phyloP scores from a whole-genome alignment of 371 early-diverging fungal genomes.

The Syncephalastrum racemosum region DNA sequence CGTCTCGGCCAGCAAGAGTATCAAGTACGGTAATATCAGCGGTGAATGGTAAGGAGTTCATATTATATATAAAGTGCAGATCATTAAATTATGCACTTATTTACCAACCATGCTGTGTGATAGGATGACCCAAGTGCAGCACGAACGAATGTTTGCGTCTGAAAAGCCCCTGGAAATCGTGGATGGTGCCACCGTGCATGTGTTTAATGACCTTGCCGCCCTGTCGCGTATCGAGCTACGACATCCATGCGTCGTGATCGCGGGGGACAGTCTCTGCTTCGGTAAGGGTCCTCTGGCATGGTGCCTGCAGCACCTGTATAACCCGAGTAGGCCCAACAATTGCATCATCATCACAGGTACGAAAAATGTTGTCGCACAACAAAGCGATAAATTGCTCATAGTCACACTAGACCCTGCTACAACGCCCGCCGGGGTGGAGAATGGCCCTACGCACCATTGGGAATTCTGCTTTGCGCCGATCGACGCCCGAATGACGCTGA shows the following conservation, averaged over 20 bases:
- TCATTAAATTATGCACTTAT: slow-evolving; percentile 37
- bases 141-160: slow-evolving; percentile 57
- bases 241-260: slow-evolving; percentile 69
- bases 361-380: not conserved
- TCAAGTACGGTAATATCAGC: slow-evolving; percentile 82
- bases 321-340: slow-evolving; percentile 16
- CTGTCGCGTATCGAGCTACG: slow-evolving; percentile 22
- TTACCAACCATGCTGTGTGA: slow-evolving; percentile 13
- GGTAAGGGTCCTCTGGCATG: slow-evolving; percentile 29
- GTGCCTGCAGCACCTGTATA: slow-evolving; percentile 35
- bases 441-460: too few species aligned
- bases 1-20: slow-evolving; percentile 73
- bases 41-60: slow-evolving; percentile 73
- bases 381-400: too few species aligned
- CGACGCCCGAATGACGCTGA: too few species aligned
- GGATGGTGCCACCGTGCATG: slow-evolving; percentile 39
- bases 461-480: too few species aligned
- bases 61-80: slow-evolving; percentile 3
- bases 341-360: slow-evolving; percentile 36
- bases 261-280: slow-evolving; percentile 47
- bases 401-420: too few species aligned
- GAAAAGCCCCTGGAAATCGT: slow-evolving; percentile 56
- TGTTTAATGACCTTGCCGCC: slow-evolving; percentile 30
- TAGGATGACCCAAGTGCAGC: slow-evolving; percentile 67
- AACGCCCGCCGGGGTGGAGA: too few species aligned